Conservation (phyloP, 306 rosid species). For the Glycine latifolia region DNA sequence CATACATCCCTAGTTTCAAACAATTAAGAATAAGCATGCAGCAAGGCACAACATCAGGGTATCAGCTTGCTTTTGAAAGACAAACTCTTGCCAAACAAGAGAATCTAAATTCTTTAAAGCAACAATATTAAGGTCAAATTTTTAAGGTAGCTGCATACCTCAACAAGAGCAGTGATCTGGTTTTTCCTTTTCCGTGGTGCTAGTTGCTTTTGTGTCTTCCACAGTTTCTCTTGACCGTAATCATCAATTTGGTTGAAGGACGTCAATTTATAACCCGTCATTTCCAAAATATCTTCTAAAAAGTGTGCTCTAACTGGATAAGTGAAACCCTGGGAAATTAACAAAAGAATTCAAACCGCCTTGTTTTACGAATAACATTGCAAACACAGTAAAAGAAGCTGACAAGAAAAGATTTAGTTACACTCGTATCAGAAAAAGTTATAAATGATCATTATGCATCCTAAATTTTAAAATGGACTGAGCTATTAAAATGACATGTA, state of each 20-base stretch:
- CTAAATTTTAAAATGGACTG: conserved; percentile 16
- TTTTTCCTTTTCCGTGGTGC: conserved; percentile 90
- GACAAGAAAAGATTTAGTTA: conserved; percentile 26
- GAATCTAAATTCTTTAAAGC: background rate
- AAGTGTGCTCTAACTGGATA: conserved; percentile 85
- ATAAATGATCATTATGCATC: background rate
- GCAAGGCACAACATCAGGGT: conserved; percentile 28
- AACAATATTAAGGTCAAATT: conserved; percentile 19
- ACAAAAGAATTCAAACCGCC: conserved; percentile 43
- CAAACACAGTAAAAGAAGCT: conserved; percentile 38
- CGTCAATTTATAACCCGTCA: conserved; percentile 84
- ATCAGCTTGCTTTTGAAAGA: conserved; percentile 33
- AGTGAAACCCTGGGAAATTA: conserved; percentile 79
- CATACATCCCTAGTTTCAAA: conserved; percentile 27
- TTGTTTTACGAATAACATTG: background rate
- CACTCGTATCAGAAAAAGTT: background rate
- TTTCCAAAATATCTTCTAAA: conserved; percentile 91
- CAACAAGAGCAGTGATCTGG: conserved; percentile 88
- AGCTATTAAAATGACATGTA: conserved; percentile 16
- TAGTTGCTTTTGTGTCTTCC: conserved; percentile 95
- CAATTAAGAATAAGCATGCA: conserved; percentile 22
- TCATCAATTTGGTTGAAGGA: conserved; percentile 95
- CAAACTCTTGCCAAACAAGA: conserved; percentile 13
- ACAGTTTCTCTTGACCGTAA: conserved; percentile 96
- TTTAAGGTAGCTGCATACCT: conserved; percentile 60